Percentiles rank a stretch among this genome's conserved stretches.
These are phyloP conservation scores for Chamaecrista fasciculata DNA, from an alignment of 306 rosid species.

Conservation along the genomic window DNA sequence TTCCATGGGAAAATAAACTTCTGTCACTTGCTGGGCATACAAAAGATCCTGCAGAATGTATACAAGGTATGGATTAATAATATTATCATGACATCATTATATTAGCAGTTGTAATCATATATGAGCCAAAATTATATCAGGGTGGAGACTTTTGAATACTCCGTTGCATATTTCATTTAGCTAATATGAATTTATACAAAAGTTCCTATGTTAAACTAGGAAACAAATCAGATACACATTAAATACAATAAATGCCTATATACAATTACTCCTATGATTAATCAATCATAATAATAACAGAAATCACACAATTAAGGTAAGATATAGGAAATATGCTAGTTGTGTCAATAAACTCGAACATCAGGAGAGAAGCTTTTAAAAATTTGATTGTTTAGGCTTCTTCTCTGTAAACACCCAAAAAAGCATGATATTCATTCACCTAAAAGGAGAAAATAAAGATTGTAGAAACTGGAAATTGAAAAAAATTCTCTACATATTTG, in stretches of 20 bases:
- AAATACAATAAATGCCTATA: too few species aligned
- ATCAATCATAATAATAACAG: too few species aligned
- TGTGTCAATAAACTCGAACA: neutral
- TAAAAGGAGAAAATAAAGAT: neutral
- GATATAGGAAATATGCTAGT: conserved; percentile 5
- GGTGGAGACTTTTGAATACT: too few species aligned
- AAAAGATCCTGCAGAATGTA: conserved; percentile 74
- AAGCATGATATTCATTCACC: neutral
- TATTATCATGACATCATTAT: conserved; percentile 14
- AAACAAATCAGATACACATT: too few species aligned
- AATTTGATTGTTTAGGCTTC: conserved; percentile 3
- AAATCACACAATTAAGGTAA: too few species aligned
- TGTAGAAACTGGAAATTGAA: conserved; percentile 10
- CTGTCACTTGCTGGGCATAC: conserved; percentile 84
- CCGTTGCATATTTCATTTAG: too few species aligned
- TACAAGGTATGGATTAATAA: conserved; percentile 53
- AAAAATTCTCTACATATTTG: neutral
- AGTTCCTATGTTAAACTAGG: too few species aligned
- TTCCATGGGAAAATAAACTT: conserved; percentile 83
- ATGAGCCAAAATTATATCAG: conserved; percentile 5
- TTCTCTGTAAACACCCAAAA: conserved; percentile 5
- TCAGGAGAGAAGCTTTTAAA: neutral
- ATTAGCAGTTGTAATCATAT: conserved; percentile 13
- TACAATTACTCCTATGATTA: too few species aligned
- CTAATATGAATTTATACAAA: too few species aligned